Evolutionary conservation across 257 asterid species (phyloP), one percentile per base, ranked within the genome.

Genomic region (Perilla frutescens): DNA sequence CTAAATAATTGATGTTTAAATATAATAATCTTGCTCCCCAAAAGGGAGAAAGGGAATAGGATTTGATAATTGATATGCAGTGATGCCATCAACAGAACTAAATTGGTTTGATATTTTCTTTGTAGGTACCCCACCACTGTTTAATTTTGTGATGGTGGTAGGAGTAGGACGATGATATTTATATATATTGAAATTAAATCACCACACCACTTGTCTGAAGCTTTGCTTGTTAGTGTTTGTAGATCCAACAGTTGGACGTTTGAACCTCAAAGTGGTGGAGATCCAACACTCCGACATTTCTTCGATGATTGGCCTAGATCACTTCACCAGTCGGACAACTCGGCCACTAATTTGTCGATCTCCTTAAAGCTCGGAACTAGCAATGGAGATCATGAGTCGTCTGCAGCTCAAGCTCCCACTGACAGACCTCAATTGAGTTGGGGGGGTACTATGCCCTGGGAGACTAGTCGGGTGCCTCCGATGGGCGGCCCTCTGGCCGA

Each of bases 401-500:
- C 76, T 3, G 59, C 55, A 7, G 62, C 65, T 48, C 66, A 32
- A 39, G 59, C 49, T 7, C 64, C 72, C 2, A 67, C 56, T 10
- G 85, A 60, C 2, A 53, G 85, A 39, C 44, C 72, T 49, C 84
- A 76, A 15, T 4, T 80, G 50, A 82, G 68, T 62, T 87, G 88
- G 88, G 77, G 76, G 26, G 26, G 26, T 20, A 20, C 26, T 1
- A 70, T 74, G 34, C 10, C 77, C 0, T 84, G 94, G 92, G 91
- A 80, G 32, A 41, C 83, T 8, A 67, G 47, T 67, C 85, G 80
- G 37, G 83, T 62, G 43, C 81, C 86, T 29, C 78, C 93, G 5
- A 79, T 88, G 90, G 91, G 92, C 0, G 96, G 96, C n/a, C 96
- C 98, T 7, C 80, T 92, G 32, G 98, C 94, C 0, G 98, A 92